These are phyloP conservation scores for Cytospora piceicola DNA, from an alignment of 2,329 filamentous ascomycete species.

Conservation along the genomic window DNA sequence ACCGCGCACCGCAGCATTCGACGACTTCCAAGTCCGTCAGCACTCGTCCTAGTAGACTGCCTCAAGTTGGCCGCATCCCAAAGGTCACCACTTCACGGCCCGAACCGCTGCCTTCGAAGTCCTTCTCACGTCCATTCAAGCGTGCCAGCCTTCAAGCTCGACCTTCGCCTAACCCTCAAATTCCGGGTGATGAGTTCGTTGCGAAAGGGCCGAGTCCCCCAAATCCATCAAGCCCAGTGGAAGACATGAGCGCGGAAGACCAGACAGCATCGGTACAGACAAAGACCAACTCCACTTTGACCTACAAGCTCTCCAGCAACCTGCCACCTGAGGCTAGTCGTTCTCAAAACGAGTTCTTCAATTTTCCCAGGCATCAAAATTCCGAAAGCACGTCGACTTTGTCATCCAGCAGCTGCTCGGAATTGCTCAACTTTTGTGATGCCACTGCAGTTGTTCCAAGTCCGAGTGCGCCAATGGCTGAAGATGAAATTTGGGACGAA, in stretches of 20 bases:
- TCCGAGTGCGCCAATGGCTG: slow-evolving; percentile 64
- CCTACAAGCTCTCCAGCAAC: slow-evolving; percentile 39
- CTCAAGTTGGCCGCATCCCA: slow-evolving; percentile 85
- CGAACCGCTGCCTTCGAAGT: slow-evolving; percentile 71
- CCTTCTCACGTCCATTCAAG: slow-evolving; percentile 84
- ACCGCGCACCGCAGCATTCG: background rate
- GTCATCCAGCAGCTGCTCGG: slow-evolving; percentile 73
- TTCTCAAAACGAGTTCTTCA: slow-evolving; percentile 67
- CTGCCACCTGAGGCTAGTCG: slow-evolving; percentile 40
- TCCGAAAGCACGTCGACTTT: slow-evolving; percentile 63
- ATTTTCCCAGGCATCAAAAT: slow-evolving; percentile 67
- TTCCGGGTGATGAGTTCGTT: slow-evolving; percentile 46
- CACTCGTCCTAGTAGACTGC: slow-evolving; percentile 65
- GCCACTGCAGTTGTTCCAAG: slow-evolving; percentile 70
- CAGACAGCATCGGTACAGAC: slow-evolving; percentile 39
- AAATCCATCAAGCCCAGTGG: slow-evolving; percentile 41
- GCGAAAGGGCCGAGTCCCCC: slow-evolving; percentile 54
- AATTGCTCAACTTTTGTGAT: slow-evolving; percentile 60
- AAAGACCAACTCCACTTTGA: slow-evolving; percentile 39
- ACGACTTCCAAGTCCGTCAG: slow-evolving; percentile 25
- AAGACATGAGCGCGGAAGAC: slow-evolving; percentile 44
- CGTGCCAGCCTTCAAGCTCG: slow-evolving; percentile 51
- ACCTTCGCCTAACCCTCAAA: slow-evolving; percentile 36
- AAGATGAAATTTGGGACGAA: slow-evolving; percentile 94
- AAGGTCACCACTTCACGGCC: slow-evolving; percentile 73